Evolutionary conservation across 2,329 filamentous ascomycete genomes (phyloP).

Genomic region (Claviceps cyperi): DNA sequence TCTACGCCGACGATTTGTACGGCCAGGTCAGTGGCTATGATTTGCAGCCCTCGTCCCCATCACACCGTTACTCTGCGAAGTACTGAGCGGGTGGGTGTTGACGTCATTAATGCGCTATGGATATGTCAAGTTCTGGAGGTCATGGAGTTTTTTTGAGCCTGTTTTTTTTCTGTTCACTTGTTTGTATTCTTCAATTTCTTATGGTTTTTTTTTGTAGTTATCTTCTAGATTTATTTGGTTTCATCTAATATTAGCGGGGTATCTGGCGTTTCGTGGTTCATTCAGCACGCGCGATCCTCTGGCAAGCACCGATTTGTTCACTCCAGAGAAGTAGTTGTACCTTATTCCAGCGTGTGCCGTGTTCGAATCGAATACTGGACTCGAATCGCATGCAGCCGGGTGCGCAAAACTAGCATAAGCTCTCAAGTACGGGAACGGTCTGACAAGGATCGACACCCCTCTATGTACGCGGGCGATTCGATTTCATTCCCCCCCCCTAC

Average conservation of each 20-base stretch:
- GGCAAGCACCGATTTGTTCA: background rate
- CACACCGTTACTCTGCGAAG: constrained; percentile 30
- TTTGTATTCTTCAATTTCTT: background rate
- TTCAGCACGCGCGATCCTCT: background rate
- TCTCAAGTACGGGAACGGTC: no score
- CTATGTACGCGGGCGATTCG: no score
- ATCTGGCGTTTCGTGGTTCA: background rate
- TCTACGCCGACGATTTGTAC: constrained; percentile 57
- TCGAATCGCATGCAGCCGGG: no score
- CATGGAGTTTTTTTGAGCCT: background rate
- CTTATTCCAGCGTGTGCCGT: no score
- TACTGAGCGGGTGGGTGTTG: constrained; percentile 20
- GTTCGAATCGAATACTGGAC: no score
- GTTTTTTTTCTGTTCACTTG: background rate
- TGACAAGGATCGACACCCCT: no score
- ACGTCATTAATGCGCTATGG: constrained; percentile 1
- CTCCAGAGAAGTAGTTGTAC: no score
- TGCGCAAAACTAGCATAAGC: no score
- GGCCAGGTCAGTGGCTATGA: constrained; percentile 41
- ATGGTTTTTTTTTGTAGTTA: background rate
- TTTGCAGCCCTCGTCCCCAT: constrained; percentile 31
- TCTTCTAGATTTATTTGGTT: background rate
- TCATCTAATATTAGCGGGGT: background rate
- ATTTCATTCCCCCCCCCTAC: no score
- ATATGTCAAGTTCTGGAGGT: background rate